A percentile compares a stretch with the other conserved stretches of the same genome.
These are phyloP conservation scores for Chalciporus pseudorubinellus DNA, from an alignment of 768 basidiomycete genomes.

Conservation along the genomic window DNA sequence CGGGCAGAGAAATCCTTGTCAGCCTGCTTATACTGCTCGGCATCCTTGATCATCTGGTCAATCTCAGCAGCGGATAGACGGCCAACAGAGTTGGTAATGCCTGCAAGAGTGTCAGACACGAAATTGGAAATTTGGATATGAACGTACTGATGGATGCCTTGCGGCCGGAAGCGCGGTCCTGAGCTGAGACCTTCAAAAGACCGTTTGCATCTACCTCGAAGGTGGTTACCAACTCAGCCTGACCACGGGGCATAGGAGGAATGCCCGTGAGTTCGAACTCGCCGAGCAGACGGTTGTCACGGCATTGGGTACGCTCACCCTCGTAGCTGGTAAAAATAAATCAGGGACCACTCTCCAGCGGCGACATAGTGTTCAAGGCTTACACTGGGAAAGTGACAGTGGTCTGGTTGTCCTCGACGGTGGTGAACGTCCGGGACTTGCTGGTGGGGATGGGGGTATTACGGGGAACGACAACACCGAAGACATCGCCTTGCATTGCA, in stretches of 20 bases:
- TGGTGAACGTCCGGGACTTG: slow-evolving; percentile 98
- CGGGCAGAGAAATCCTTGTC: slow-evolving; percentile 98
- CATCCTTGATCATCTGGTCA: slow-evolving; percentile 99
- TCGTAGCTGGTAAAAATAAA: slow-evolving; percentile 63
- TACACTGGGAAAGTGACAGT: slow-evolving; percentile 99
- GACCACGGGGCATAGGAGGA: slow-evolving; percentile 98
- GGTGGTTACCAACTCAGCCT: slow-evolving; percentile 98
- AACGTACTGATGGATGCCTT: slow-evolving; percentile 93
- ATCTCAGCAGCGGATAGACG: slow-evolving; percentile 97
- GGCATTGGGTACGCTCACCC: slow-evolving; percentile 99
- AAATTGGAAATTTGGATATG: not conserved
- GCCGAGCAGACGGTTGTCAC: slow-evolving; percentile 97
- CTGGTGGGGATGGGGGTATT: slow-evolving; percentile 99
- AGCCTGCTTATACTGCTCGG: slow-evolving; percentile 94
- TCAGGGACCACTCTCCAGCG: slow-evolving; percentile 1
- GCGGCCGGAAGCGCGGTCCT: slow-evolving; percentile 98
- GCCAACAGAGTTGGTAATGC: slow-evolving; percentile 98
- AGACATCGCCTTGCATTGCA: slow-evolving; percentile 99
- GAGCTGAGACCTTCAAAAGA: slow-evolving; percentile 97
- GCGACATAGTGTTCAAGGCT: slow-evolving; percentile 22
- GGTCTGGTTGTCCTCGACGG: slow-evolving; percentile 99
- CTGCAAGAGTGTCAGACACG: slow-evolving; percentile 36
- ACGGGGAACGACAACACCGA: slow-evolving; percentile 98
- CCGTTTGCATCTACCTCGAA: slow-evolving; percentile 99
- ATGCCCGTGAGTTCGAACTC: slow-evolving; percentile 99